Percentiles rank a stretch among this genome's conserved stretches.
Conservation (phyloP, 2,329 filamentous ascomycete genomes). For the Diaporthe capsici region DNA sequence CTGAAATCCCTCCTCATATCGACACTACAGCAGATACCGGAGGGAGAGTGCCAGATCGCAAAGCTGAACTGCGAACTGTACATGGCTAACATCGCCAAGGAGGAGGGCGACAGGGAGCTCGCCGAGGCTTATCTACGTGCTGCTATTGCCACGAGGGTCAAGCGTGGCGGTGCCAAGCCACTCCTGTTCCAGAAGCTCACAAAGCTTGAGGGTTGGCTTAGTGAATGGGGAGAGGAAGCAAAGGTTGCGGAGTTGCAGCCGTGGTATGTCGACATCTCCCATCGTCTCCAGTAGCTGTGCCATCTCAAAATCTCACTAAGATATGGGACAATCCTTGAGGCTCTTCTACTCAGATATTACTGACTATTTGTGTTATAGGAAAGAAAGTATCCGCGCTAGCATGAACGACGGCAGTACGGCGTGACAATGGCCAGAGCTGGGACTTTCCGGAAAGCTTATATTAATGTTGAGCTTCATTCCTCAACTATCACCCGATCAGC, state of each 20-base stretch:
- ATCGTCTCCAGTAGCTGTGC: background rate
- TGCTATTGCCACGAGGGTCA: conserved; percentile 24
- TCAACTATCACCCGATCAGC: conserved; percentile 43
- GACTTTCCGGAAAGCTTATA: no score
- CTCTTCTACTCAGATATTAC: background rate
- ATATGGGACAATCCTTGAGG: background rate
- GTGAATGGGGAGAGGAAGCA: conserved; percentile 33
- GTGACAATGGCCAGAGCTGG: background rate
- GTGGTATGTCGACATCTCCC: background rate
- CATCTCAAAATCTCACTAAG: background rate
- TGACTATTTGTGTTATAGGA: background rate
- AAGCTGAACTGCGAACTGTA: conserved; percentile 31
- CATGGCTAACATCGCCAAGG: conserved; percentile 33
- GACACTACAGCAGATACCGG: conserved; percentile 27
- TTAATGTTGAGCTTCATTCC: conserved; percentile 46
- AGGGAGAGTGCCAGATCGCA: background rate
- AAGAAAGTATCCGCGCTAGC: conserved; percentile 20
- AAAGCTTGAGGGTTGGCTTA: conserved; percentile 31
- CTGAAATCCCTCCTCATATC: conserved; percentile 21
- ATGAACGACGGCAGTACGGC: background rate
- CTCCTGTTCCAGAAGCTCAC: conserved; percentile 11
- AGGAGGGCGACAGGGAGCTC: conserved; percentile 6
- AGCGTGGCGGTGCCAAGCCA: background rate
- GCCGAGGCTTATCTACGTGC: conserved; percentile 31
- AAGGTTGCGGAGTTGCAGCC: conserved; percentile 32